phyloP scores from a whole-genome alignment of 768 basidiomycete genomes.

The Collybiopsis confluens region DNA sequence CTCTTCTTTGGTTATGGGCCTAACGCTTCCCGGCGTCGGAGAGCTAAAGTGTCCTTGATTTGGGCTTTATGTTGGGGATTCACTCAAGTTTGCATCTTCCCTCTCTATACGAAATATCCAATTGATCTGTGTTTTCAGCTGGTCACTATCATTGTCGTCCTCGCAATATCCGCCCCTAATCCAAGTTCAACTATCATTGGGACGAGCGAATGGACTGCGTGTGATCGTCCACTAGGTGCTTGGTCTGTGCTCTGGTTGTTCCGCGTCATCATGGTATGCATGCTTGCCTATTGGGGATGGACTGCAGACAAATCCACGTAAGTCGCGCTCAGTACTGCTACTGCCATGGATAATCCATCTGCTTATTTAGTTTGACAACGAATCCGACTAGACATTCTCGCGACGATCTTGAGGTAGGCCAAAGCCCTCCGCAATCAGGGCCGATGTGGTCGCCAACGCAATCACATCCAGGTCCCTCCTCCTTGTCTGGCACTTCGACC shows the following conservation, averaged over 20 bases:
- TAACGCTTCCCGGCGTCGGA: conserved; percentile 45
- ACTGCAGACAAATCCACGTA: conserved; percentile 28
- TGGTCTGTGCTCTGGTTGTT: conserved; percentile 68
- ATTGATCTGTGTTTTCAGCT: conserved; percentile 35
- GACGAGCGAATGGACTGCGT: conserved; percentile 57
- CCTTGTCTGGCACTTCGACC: neutral
- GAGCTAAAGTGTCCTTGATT: conserved; percentile 48
- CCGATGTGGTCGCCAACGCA: neutral
- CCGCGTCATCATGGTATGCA: conserved; percentile 44
- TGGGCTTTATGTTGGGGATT: conserved; percentile 48
- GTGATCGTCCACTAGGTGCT: conserved; percentile 57
- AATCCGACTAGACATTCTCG: neutral
- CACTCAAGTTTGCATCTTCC: conserved; percentile 41
- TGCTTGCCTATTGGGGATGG: conserved; percentile 57
- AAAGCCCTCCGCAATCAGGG: neutral
- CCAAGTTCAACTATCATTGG: conserved; percentile 38
- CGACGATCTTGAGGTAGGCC: neutral
- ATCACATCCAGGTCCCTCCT: neutral
- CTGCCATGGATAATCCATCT: conserved; percentile 1
- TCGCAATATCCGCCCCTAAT: conserved; percentile 42
- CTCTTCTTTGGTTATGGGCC: conserved; percentile 51
- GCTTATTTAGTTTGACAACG: conserved; percentile 13
- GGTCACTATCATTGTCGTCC: conserved; percentile 43
- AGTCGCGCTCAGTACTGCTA: conserved; percentile 8
- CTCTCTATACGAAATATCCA: conserved; percentile 11